These are phyloP conservation scores for Rusavskia elegans DNA, from an alignment of 495 filamentous ascomycete genomes.

Conservation along the genomic window DNA sequence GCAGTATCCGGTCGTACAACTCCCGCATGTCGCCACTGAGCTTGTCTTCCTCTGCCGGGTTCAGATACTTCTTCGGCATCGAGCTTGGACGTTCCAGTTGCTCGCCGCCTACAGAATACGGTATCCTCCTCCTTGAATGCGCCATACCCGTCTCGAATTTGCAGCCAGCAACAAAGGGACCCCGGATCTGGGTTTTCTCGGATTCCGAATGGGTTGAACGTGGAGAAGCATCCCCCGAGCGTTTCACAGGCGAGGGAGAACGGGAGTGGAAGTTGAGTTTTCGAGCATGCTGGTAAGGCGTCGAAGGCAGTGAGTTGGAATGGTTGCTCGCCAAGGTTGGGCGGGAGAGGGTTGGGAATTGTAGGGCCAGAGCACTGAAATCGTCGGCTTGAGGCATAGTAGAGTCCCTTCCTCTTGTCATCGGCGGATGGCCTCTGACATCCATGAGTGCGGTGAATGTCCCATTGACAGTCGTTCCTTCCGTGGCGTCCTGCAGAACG, in stretches of 20 bases:
- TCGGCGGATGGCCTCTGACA: conserved; percentile 4
- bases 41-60: conserved; percentile 59
- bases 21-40: conserved; percentile 68
- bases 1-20: conserved; percentile 71
- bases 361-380: conserved; percentile 5
- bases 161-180: conserved; percentile 38
- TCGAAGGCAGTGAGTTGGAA: conserved; percentile 86
- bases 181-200: conserved; percentile 7
- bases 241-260: conserved; percentile 69
- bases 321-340: conserved; percentile 43
- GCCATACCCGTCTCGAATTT: conserved; percentile 68
- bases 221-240: conserved; percentile 59
- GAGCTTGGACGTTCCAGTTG: conserved; percentile 50
- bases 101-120: conserved; percentile 76
- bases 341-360: conserved; percentile 14
- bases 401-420: conserved; percentile 7
- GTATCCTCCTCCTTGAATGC: conserved; percentile 64
- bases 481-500: background rate
- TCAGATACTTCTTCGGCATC: conserved; percentile 47
- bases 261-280: conserved; percentile 71
- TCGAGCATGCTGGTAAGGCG: conserved; percentile 75
- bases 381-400: conserved; percentile 10
- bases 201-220: conserved; percentile 83
- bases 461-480: background rate
- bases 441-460: background rate